Conservation (phyloP, 306 rosid species). For the Malus sieversii region DNA sequence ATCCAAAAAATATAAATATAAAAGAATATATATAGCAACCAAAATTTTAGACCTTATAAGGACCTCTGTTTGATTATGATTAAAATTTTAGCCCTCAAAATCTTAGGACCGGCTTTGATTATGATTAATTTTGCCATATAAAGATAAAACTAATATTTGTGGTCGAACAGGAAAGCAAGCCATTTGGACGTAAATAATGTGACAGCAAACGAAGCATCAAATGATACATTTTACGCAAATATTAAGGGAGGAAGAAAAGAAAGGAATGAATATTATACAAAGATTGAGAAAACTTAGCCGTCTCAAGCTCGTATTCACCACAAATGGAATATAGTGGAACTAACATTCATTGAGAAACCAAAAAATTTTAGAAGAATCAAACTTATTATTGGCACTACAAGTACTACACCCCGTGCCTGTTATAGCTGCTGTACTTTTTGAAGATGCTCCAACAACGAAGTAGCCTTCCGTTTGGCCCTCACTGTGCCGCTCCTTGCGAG, state of each 20-base stretch:
- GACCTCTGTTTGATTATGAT: too few species aligned
- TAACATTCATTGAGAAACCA: constrained; percentile 21
- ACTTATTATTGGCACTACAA: constrained; percentile 12
- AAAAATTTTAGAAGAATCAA: constrained; percentile 13
- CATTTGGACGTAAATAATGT: background rate
- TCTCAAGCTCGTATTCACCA: constrained; percentile 45
- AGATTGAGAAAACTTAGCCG: constrained; percentile 42
- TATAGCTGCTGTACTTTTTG: constrained; percentile 52
- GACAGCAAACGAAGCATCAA: constrained; percentile 32
- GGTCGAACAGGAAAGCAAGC: too few species aligned
- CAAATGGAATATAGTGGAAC: constrained; percentile 17
- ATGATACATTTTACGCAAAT: constrained; percentile 47
- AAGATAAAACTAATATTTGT: too few species aligned
- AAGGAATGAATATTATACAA: constrained; percentile 43
- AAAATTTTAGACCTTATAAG: too few species aligned
- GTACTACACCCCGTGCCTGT: constrained; percentile 17
- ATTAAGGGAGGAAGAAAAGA: constrained; percentile 12
- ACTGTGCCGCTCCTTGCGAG: constrained; percentile 73
- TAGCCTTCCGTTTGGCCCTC: constrained; percentile 88
- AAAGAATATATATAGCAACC: too few species aligned
- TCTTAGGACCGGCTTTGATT: too few species aligned
- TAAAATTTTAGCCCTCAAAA: too few species aligned
- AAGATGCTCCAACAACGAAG: constrained; percentile 83
- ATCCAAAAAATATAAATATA: too few species aligned
- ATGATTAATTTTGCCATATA: too few species aligned